These are phyloP conservation scores for Coemansia asiatica DNA, from an alignment of 192 early-diverging fungal species.

Conservation along the genomic window DNA sequence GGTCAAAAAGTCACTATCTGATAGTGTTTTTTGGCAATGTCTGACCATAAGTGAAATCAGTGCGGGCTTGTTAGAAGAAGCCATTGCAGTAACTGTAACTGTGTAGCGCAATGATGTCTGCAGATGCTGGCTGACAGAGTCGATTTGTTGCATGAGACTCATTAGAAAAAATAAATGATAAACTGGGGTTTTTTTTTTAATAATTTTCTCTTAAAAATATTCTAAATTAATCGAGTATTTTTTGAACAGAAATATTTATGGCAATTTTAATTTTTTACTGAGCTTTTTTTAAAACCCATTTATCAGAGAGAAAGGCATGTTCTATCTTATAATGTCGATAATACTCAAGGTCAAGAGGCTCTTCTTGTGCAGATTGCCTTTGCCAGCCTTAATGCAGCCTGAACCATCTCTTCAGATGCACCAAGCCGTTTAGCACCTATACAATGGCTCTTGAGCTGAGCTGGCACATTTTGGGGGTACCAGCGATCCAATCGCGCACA, in stretches of 20 bases:
- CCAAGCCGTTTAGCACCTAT: conserved; percentile 34
- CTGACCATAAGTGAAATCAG: neutral
- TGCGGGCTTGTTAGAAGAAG: conserved; percentile 10
- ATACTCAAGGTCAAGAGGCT: no score
- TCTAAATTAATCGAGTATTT: no score
- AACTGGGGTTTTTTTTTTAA: no score
- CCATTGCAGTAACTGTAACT: conserved; percentile 11
- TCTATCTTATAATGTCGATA: no score
- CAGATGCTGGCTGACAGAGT: neutral
- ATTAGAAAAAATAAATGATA: neutral
- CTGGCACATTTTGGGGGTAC: conserved; percentile 36
- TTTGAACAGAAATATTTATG: no score
- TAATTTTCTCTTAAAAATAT: no score
- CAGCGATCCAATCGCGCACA: conserved; percentile 35
- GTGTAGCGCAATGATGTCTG: conserved; percentile 5
- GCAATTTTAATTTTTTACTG: no score
- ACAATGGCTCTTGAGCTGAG: conserved; percentile 50
- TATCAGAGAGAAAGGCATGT: no score
- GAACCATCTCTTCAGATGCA: conserved; percentile 34
- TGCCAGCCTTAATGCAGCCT: conserved; percentile 34
- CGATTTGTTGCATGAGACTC: neutral
- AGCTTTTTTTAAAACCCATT: no score
- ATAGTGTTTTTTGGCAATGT: neutral
- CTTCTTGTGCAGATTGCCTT: conserved; percentile 22
- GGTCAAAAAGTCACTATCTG: neutral